Percentiles rank a stretch among this genome's conserved stretches.
These are phyloP conservation scores for Fusarium sp. DNA, from an alignment of 2,329 filamentous ascomycete genomes.

Conservation along the genomic window DNA sequence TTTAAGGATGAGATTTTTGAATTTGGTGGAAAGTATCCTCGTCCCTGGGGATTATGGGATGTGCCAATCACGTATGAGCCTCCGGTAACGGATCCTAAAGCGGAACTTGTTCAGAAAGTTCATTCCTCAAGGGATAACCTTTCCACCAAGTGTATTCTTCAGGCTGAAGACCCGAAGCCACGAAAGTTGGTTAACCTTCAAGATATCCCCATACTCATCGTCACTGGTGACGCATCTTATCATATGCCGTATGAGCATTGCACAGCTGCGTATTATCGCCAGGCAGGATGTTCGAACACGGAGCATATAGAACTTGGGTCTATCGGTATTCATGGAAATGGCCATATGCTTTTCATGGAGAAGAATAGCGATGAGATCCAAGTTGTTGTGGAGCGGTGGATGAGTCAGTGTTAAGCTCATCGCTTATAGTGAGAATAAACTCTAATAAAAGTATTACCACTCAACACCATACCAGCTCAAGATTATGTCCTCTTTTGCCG, in stretches of 20 bases:
- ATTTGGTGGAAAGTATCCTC: conserved; percentile 49
- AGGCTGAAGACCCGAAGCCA: conserved; percentile 21
- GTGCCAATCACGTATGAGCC: conserved; percentile 62
- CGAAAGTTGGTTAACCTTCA: conserved; percentile 48
- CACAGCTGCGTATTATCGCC: conserved; percentile 32
- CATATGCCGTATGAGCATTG: conserved; percentile 39
- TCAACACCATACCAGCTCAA: too few species aligned
- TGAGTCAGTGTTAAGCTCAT: background rate
- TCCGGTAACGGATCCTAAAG: conserved; percentile 37
- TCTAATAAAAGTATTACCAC: too few species aligned
- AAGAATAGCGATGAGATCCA: conserved; percentile 39
- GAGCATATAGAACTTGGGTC: conserved; percentile 35
- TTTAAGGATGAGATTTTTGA: conserved; percentile 56
- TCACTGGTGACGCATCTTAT: conserved; percentile 34
- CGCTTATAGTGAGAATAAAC: too few species aligned
- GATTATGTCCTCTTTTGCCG: too few species aligned
- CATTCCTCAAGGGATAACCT: background rate
- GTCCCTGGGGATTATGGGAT: conserved; percentile 59
- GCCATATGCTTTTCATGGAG: conserved; percentile 43
- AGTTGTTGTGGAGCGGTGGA: conserved; percentile 25
- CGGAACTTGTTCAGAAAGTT: conserved; percentile 25
- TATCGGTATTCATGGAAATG: conserved; percentile 36
- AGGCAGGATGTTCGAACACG: conserved; percentile 37
- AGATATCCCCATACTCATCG: conserved; percentile 42
- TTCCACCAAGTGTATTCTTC: conserved; percentile 31